These are phyloP conservation scores for Exophiala xenobiotica DNA, from an alignment of 2,329 filamentous ascomycete species.

Conservation along the genomic window DNA sequence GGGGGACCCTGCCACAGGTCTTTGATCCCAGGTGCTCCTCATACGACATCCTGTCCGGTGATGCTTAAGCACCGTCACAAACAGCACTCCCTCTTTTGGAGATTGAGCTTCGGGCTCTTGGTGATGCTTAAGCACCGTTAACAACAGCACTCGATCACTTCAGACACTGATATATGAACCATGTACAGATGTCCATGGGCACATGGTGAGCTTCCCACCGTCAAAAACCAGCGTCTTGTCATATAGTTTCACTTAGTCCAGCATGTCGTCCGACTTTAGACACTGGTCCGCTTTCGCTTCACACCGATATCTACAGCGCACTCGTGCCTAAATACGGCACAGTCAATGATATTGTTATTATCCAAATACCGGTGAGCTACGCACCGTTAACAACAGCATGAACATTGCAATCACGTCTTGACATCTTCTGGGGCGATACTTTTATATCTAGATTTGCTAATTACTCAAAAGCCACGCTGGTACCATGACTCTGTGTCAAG, in stretches of 20 bases:
- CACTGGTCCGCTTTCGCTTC: conserved; percentile 18
- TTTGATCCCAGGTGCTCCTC: neutral
- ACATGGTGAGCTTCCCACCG: conserved; percentile 28
- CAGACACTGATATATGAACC: neutral
- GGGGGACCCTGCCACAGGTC: neutral
- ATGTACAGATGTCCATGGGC: conserved; percentile 4
- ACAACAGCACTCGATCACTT: conserved; percentile 18
- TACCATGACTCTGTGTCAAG: no score
- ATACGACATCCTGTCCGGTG: conserved; percentile 1
- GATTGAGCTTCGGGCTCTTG: conserved; percentile 1
- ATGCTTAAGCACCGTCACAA: conserved; percentile 25
- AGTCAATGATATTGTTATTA: conserved; percentile 11
- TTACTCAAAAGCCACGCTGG: no score
- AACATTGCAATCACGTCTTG: no score
- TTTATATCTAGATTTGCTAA: no score
- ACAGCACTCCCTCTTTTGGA: conserved; percentile 20
- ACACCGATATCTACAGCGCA: conserved; percentile 23
- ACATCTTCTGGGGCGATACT: neutral
- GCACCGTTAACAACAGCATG: conserved; percentile 19
- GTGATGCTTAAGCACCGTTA: conserved; percentile 13
- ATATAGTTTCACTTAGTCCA: conserved; percentile 18
- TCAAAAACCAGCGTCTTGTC: conserved; percentile 26
- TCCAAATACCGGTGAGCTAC: conserved; percentile 14
- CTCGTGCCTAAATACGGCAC: no score
- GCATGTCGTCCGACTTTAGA: neutral